phyloP scores from a whole-genome alignment of 2,329 filamentous ascomycete species.

The Fusarium vanettenii region DNA sequence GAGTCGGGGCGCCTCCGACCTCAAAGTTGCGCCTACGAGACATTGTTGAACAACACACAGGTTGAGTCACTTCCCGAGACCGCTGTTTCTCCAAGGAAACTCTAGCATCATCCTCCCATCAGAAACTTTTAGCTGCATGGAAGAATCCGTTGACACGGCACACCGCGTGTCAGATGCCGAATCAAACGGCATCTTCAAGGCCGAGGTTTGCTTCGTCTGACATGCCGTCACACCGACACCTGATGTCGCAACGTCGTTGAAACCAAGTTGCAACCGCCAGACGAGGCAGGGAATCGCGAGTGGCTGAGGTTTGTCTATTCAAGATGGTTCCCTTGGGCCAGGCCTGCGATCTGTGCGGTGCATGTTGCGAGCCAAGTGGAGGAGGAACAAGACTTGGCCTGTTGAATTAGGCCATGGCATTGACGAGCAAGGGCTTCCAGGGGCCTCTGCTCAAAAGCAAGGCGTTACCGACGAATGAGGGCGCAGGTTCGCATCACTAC shows the following conservation, averaged over 20 bases:
- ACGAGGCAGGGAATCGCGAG: neutral
- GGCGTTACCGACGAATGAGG: neutral
- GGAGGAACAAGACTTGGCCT: neutral
- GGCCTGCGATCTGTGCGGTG: slow-evolving; percentile 5
- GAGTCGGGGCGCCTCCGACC: slow-evolving; percentile 1
- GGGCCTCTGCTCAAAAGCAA: neutral
- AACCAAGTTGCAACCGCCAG: neutral
- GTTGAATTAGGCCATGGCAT: neutral
- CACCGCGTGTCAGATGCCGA: neutral
- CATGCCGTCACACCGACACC: slow-evolving; percentile 41
- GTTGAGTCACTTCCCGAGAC: neutral
- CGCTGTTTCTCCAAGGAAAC: neutral
- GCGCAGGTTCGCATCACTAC: neutral
- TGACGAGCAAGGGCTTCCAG: neutral
- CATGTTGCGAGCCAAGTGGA: slow-evolving; percentile 3
- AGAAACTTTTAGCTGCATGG: slow-evolving; percentile 19
- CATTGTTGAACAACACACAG: neutral
- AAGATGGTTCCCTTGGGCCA: neutral
- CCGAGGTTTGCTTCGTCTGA: slow-evolving; percentile 29
- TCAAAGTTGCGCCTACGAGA: slow-evolving; percentile 8
- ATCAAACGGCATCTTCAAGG: slow-evolving; percentile 13
- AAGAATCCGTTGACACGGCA: slow-evolving; percentile 2
- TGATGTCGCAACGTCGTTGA: slow-evolving; percentile 35
- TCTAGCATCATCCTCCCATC: slow-evolving; percentile 1
- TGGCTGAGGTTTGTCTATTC: slow-evolving; percentile 10